Percentiles rank a stretch among this genome's conserved stretches.
Conservation (phyloP, 371 early-diverging fungal genomes). For the Mucor plumbeus region DNA sequence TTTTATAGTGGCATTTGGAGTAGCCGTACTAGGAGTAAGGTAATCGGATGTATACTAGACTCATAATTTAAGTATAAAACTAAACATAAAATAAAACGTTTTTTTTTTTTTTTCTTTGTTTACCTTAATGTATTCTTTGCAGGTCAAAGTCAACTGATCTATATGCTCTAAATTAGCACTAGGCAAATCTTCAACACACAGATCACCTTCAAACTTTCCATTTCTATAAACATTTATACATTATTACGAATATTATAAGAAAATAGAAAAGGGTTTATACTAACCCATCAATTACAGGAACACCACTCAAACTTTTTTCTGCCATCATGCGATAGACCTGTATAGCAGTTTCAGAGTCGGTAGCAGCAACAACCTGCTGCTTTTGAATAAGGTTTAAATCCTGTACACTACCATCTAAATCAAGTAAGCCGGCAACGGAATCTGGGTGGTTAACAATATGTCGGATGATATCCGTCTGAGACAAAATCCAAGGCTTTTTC, state of each 20-base stretch:
- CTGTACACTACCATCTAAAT: slow-evolving; percentile 37
- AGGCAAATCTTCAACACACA: slow-evolving; percentile 59
- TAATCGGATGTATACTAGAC: slow-evolving; percentile 24
- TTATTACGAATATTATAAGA: background rate
- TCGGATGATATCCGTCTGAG: slow-evolving; percentile 61
- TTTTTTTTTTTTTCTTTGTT: too few relatives aligned
- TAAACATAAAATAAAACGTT: background rate
- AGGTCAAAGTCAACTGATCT: slow-evolving; percentile 42
- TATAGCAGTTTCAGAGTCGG: slow-evolving; percentile 41
- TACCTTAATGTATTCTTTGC: slow-evolving; percentile 57
- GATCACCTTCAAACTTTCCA: slow-evolving; percentile 44
- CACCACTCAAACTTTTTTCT: slow-evolving; percentile 47
- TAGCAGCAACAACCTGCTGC: slow-evolving; percentile 37
- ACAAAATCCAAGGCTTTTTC: slow-evolving; percentile 51
- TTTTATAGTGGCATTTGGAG: slow-evolving; percentile 35
- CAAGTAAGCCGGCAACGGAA: slow-evolving; percentile 40
- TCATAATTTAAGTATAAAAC: background rate
- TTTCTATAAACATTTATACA: slow-evolving; percentile 14
- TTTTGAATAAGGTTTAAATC: slow-evolving; percentile 27
- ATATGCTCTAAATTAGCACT: slow-evolving; percentile 48
- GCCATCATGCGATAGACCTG: slow-evolving; percentile 55
- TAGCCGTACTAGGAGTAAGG: slow-evolving; percentile 35
- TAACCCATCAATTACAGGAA: slow-evolving; percentile 56
- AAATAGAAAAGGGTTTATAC: background rate
- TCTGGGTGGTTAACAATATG: slow-evolving; percentile 52